A percentile compares a stretch with the other conserved stretches of the same genome.
These are phyloP conservation scores for Coffea canephora DNA, from an alignment of 257 asterid genomes.

Conservation along the genomic window DNA sequence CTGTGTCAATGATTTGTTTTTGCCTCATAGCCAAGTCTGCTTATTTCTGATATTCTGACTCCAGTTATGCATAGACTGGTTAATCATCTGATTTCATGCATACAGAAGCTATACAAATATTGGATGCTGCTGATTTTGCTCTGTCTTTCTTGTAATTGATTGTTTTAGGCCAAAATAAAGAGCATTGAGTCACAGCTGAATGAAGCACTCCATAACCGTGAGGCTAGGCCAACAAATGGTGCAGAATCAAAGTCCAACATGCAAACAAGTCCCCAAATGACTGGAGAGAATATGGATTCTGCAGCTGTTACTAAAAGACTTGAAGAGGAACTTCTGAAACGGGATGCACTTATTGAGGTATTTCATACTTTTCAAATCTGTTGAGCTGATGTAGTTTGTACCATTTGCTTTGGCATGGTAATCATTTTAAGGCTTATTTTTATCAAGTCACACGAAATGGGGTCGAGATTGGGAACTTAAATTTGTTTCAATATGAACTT, in stretches of 20 bases:
- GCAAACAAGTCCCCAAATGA: slow-evolving; percentile 37
- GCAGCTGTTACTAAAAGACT: slow-evolving; percentile 81
- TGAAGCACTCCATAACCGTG: slow-evolving; percentile 60
- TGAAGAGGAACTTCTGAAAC: slow-evolving; percentile 93
- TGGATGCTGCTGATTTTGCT: neutral
- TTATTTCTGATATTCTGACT: neutral
- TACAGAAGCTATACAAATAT: neutral
- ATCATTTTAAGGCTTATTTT: neutral
- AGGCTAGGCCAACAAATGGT: slow-evolving; percentile 43
- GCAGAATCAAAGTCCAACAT: slow-evolving; percentile 45
- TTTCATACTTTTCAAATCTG: neutral
- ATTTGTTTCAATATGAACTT: neutral
- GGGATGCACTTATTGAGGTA: slow-evolving; percentile 98
- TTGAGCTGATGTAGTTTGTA: neutral
- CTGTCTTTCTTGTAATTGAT: slow-evolving; percentile 13
- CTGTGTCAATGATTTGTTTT: neutral
- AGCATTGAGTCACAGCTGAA: slow-evolving; percentile 60
- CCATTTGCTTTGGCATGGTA: neutral
- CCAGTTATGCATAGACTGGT: neutral
- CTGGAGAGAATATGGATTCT: slow-evolving; percentile 63
- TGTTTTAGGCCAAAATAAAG: slow-evolving; percentile 66
- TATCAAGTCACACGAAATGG: neutral
- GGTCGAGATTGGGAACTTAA: neutral
- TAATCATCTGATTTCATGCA: neutral
- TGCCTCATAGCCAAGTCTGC: no score